These are phyloP conservation scores for Globisporangium nagaii DNA, from an alignment of 352 stramenopile genomes.

Conservation along the genomic window DNA sequence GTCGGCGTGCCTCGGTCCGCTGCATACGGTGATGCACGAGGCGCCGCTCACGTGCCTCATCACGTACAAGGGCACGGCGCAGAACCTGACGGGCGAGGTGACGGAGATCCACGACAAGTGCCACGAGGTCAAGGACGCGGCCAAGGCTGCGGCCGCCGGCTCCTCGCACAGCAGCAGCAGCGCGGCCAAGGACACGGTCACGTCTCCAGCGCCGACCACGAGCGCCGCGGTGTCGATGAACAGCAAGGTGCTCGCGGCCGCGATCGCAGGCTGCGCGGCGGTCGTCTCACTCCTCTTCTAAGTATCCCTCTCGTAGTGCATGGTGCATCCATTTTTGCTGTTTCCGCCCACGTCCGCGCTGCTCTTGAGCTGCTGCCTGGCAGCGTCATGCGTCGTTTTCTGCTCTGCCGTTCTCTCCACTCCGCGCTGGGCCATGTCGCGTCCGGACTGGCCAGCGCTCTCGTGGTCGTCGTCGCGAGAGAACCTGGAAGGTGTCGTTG, in stretches of 20 bases:
- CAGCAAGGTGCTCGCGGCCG: conserved; percentile 2
- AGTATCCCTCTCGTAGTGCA: no score
- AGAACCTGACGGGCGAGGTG: conserved; percentile 37
- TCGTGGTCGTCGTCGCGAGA: no score
- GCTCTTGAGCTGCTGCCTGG: no score
- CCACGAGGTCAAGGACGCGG: conserved; percentile 22
- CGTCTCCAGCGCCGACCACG: not conserved
- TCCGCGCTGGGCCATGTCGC: no score
- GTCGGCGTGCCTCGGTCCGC: conserved; percentile 40
- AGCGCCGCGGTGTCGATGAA: not conserved
- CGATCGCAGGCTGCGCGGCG: not conserved
- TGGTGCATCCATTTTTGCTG: no score
- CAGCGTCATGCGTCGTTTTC: no score
- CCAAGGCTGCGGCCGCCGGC: not conserved
- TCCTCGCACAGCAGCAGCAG: not conserved
- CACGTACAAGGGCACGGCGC: conserved; percentile 28
- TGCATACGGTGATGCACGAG: conserved; percentile 43
- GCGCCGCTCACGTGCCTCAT: conserved; percentile 37
- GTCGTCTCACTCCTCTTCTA: conserved; percentile 9
- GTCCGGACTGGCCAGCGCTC: no score
- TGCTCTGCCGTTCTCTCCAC: no score
- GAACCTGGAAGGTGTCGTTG: no score
- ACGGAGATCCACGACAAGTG: conserved; percentile 41
- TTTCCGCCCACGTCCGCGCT: no score
- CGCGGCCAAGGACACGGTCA: not conserved